A percentile compares a stretch with the other conserved stretches of the same genome.
phyloP scores from a whole-genome alignment of 1,284 basidiomycete genomes.

The Tausonia pullulans region DNA sequence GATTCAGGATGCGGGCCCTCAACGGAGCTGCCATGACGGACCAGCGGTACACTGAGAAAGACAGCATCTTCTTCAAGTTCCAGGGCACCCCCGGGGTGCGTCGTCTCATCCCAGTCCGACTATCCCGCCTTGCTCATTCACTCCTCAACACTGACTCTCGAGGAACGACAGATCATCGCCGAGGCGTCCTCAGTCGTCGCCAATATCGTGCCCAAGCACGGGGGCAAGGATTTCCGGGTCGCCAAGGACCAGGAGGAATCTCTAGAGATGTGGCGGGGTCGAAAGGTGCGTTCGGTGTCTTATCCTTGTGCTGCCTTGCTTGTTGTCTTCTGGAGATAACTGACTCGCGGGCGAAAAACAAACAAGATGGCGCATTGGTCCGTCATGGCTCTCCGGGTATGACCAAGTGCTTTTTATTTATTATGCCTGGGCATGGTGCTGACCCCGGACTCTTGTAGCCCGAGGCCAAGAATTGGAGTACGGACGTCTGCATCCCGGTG shows the following conservation, averaged over 20 bases:
- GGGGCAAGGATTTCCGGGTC: conserved; percentile 57
- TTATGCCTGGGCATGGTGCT: not conserved
- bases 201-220: conserved; percentile 51
- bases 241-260: conserved; percentile 60
- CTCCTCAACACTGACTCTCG: not conserved
- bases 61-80: conserved; percentile 78
- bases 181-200: conserved; percentile 55
- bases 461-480: not conserved
- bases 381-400: conserved; percentile 44
- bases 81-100: conserved; percentile 42
- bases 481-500: conserved; percentile 52
- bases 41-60: conserved; percentile 42
- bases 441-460: conserved; percentile 1
- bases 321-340: not conserved
- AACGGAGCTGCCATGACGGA: conserved; percentile 55
- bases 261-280: conserved; percentile 64
- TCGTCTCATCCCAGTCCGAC: not conserved
- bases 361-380: conserved; percentile 49
- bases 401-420: not conserved
- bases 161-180: conserved; percentile 35
- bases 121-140: not conserved
- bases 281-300: conserved; percentile 48
- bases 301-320: not conserved
- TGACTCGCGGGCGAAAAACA: not conserved
- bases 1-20: conserved; percentile 51